Percentiles rank a stretch among this genome's conserved stretches.
Evolutionary conservation across 2,329 filamentous ascomycete genomes (phyloP).

Genomic region (Monilinia fructicola): DNA sequence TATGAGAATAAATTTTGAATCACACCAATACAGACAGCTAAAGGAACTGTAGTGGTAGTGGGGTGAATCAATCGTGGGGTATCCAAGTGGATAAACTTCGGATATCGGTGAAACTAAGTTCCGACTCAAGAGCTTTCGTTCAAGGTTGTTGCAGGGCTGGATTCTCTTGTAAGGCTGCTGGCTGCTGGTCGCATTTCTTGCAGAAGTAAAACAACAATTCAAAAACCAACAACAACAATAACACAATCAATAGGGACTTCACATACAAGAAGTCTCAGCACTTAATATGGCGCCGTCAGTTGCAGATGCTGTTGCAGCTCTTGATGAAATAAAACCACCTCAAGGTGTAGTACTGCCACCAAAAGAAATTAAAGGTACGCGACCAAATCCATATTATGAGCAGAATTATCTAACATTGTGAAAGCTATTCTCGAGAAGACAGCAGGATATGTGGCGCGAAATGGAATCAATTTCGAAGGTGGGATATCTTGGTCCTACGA

Average conservation of each 20-base stretch:
- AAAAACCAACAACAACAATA: no score
- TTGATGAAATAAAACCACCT: conserved; percentile 75
- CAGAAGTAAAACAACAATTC: conserved; percentile 4
- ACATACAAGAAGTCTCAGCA: background rate
- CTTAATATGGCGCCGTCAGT: conserved; percentile 40
- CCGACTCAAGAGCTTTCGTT: background rate
- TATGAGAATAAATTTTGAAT: background rate
- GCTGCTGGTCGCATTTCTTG: conserved; percentile 8
- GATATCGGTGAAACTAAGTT: conserved; percentile 14
- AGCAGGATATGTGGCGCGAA: conserved; percentile 80
- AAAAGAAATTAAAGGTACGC: conserved; percentile 69
- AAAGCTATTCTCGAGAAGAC: conserved; percentile 82
- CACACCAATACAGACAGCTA: background rate
- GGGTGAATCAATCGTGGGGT: conserved; percentile 2
- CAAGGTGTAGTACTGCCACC: conserved; percentile 81
- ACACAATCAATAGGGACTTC: background rate
- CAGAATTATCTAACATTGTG: conserved; percentile 32
- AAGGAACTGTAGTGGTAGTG: background rate
- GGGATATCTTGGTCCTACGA: conserved; percentile 28
- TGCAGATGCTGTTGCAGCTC: conserved; percentile 49
- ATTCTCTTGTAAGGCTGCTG: conserved; percentile 11
- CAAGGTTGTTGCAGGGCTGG: conserved; percentile 5
- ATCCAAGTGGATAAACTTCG: background rate
- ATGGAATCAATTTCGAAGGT: conserved; percentile 62
- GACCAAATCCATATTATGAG: conserved; percentile 37